Base-by-base conservation (phyloP, 345 rosid species). In the Eucalyptus regnans region DNA sequence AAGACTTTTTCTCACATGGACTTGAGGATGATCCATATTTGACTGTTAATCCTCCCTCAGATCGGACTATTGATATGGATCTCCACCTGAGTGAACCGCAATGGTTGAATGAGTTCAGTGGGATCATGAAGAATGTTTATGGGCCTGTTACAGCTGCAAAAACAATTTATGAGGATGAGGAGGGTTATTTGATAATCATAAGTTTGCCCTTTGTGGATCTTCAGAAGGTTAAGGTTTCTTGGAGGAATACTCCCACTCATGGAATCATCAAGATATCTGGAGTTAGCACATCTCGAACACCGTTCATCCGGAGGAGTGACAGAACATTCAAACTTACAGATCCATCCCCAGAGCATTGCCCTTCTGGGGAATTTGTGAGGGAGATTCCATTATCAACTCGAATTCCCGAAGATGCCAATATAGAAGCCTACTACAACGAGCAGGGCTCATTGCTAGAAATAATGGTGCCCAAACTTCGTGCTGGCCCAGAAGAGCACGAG, bases 81-180 rank as follows among this genome's bases (percentile, higher is more conserved):
- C 93, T 90, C 83, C 99, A 94, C 86, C 95, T 94, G 22, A 91
- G 86, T 41, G 99, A 97, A 92, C 96, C 94, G 2, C 95, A 92
- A 11, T 97, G 99, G 99, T 89, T 94, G 44, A 91, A 92, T 33
- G 97, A 95, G 88, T 97, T 98, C 83, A 96, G 91, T n/a, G 99
- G 99, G 46, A 96, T 95, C 43, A 95, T 96, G 96, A 98, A 95
- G 90, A 94, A 93, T 90, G 94, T 93, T 11, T 91, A 89, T 80
- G 99, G 99, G 64, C 99, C 99, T 33, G 98, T 97, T 49, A 97
- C 99, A 29, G 99, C 98, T 86, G 97, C 99, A 4, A 96, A 98
- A 92, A 95, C 99, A 18, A 96, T 97, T 58, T 98, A 98, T 2
- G 98, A 98, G 89, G 99, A 98, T 49, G 98, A 97, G 86, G 91